Percentiles rank a stretch among this genome's conserved stretches.
Conservation (phyloP, 176 grass and related monocot species). For the Aegilops longissima region DNA sequence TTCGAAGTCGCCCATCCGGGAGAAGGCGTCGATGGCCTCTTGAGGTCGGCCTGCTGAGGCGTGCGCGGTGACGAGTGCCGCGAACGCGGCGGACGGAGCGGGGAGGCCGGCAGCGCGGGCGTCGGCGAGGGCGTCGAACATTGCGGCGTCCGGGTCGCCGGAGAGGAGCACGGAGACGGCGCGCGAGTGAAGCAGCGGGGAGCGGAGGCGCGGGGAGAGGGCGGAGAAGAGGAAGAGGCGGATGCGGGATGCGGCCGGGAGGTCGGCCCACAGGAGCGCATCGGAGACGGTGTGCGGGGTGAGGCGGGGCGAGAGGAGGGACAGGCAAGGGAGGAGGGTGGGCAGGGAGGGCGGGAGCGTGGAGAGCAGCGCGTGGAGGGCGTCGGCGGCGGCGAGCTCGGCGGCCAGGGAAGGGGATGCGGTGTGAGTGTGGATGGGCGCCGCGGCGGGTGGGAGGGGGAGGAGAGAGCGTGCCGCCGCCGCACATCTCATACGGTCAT, state of each 20-base stretch:
- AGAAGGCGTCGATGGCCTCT: conserved; percentile 67
- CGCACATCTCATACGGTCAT: conserved; percentile 95
- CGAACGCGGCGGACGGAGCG: conserved; percentile 43
- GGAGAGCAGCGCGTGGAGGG: conserved; percentile 61
- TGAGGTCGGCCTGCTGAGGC: conserved; percentile 41
- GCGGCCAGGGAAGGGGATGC: conserved; percentile 26
- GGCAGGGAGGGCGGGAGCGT: conserved; percentile 43
- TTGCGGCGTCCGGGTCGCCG: conserved; percentile 36
- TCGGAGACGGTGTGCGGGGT: conserved; percentile 53
- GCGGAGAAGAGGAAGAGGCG: conserved; percentile 82
- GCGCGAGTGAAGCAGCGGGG: conserved; percentile 38
- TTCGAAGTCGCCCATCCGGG: conserved; percentile 72
- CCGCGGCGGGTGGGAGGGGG: conserved; percentile 14
- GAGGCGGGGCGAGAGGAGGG: conserved; percentile 50
- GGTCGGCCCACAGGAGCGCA: conserved; percentile 47
- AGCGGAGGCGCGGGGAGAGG: conserved; percentile 50
- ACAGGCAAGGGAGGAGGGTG: conserved; percentile 45
- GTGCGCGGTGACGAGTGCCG: conserved; percentile 59
- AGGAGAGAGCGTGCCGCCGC: conserved; percentile 47
- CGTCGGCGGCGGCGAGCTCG: conserved; percentile 39
- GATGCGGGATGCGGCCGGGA: conserved; percentile 38
- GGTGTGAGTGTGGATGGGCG: conserved; percentile 22
- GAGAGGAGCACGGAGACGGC: conserved; percentile 46
- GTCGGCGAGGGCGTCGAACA: conserved; percentile 60
- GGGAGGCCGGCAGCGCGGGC: conserved; percentile 33